Evolutionary conservation across 495 filamentous ascomycete genomes (phyloP).

Genomic region (Neurospora sp.): DNA sequence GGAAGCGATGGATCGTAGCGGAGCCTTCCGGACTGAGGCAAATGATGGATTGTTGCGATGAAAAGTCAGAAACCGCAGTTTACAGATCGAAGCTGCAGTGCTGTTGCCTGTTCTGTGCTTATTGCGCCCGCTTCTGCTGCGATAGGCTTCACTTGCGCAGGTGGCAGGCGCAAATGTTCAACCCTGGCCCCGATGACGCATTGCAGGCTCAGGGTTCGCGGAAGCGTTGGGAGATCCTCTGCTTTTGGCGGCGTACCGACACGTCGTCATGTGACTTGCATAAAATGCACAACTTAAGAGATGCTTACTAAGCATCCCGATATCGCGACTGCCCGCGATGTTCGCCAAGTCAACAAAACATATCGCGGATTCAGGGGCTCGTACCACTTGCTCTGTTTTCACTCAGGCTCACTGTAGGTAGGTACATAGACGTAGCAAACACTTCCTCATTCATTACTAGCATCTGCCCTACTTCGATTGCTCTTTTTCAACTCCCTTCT

Average conservation of each 20-base stretch:
- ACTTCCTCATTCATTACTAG: not conserved
- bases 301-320: not conserved
- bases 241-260: constrained; percentile 1
- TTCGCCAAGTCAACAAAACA: not conserved
- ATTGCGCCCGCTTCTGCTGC: not conserved
- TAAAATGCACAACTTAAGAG: not conserved
- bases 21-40: not conserved
- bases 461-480: not conserved
- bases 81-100: not conserved
- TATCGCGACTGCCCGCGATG: not conserved
- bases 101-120: not conserved
- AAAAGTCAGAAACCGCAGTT: not conserved
- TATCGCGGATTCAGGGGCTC: not conserved
- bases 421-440: not conserved
- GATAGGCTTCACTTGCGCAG: not conserved
- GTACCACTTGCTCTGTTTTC: not conserved
- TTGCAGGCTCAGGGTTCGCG: not conserved
- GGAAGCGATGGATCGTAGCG: not conserved
- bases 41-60: not conserved
- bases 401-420: not conserved
- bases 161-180: not conserved
- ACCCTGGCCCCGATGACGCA: not conserved
- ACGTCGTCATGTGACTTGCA: constrained; percentile 8
- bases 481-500: not conserved
- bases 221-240: not conserved